Conservation (phyloP, 2,329 filamentous ascomycete genomes). For the Fusarium verrucosum region DNA sequence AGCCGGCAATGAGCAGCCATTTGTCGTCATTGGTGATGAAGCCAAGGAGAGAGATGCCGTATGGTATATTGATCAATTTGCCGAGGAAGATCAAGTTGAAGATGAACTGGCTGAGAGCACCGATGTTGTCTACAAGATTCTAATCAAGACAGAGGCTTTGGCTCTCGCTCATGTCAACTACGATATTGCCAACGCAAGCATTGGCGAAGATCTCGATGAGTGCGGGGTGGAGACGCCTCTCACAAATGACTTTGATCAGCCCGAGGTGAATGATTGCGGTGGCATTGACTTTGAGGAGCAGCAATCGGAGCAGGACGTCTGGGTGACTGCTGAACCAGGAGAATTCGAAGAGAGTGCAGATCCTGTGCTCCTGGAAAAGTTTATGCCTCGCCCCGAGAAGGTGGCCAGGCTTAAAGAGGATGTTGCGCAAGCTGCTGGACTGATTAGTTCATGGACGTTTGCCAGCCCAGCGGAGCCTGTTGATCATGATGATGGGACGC, state of each 20-base stretch:
- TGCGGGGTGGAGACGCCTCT: neutral
- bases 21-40: neutral
- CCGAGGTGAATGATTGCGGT: neutral
- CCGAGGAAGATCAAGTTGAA: neutral
- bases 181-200: neutral
- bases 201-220: neutral
- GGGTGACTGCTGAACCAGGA: neutral
- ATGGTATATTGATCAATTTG: slow-evolving; percentile 10
- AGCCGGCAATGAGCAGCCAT: neutral
- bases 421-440: neutral
- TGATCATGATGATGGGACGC: neutral
- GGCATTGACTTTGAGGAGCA: neutral
- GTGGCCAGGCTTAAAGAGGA: slow-evolving; percentile 1
- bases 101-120: neutral
- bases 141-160: neutral
- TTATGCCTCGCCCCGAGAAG: neutral
- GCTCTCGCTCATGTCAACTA: neutral
- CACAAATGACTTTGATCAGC: slow-evolving; percentile 7
- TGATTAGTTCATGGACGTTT: neutral
- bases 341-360: slow-evolving; percentile 2
- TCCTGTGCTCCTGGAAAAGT: neutral
- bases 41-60: neutral
- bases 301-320: neutral
- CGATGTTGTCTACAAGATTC: neutral
- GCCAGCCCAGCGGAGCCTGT: neutral